Conservation (phyloP, 495 filamentous ascomycete genomes). For the Aspergillus affinis region DNA sequence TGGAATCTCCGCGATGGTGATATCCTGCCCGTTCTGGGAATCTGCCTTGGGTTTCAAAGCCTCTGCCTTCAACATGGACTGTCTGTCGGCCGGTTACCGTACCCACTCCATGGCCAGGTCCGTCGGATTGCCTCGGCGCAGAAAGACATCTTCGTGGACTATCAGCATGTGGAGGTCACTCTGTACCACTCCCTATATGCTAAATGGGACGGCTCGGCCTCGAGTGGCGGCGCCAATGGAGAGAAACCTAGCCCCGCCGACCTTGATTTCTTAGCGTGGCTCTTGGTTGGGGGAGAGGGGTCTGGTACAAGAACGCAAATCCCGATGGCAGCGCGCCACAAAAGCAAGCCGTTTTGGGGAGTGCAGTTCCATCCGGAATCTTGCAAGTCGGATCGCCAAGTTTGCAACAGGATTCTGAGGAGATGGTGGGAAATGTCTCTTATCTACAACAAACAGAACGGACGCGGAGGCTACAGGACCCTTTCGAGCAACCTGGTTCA, state of each 20-base stretch:
- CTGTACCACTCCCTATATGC: conserved; percentile 87
- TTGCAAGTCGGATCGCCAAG: conserved; percentile 72
- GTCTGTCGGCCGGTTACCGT: conserved; percentile 56
- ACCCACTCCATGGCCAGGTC: conserved; percentile 81
- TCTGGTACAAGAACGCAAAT: conserved; percentile 39
- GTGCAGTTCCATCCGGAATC: conserved; percentile 96
- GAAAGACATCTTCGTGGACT: conserved; percentile 52
- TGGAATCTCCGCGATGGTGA: conserved; percentile 64
- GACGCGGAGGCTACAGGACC: conserved; percentile 30
- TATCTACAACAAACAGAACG: conserved; percentile 36
- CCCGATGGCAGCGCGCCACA: conserved; percentile 75
- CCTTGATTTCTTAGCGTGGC: conserved; percentile 40
- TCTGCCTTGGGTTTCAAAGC: conserved; percentile 92
- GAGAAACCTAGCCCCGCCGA: conserved; percentile 9
- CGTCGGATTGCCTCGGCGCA: conserved; percentile 55
- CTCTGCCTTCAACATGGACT: conserved; percentile 68
- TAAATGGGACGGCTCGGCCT: conserved; percentile 33
- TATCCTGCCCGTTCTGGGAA: conserved; percentile 75
- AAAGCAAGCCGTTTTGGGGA: conserved; percentile 76
- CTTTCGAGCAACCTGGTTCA: conserved; percentile 28
- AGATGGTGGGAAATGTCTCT: conserved; percentile 69
- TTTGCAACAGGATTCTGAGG: conserved; percentile 62
- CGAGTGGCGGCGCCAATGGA: not conserved
- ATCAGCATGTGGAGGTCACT: conserved; percentile 65
- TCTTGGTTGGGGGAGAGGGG: conserved; percentile 24